Percentiles rank a stretch among this genome's conserved stretches.
Evolutionary conservation across 345 rosid genomes (phyloP).

Genomic region (Eucalyptus erythrocorys): DNA sequence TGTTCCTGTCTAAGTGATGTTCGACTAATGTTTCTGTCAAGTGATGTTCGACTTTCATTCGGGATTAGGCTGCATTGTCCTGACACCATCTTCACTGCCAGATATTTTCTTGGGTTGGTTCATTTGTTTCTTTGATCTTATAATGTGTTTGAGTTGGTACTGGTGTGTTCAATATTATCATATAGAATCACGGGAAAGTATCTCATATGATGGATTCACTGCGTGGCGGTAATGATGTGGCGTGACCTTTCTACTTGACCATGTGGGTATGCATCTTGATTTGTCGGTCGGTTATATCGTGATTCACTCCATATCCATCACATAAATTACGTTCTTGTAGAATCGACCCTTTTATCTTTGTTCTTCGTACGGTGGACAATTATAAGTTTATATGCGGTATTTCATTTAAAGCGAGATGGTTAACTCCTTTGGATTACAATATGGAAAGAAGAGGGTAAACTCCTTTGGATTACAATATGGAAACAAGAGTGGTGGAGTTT

Average conservation of each 20-base stretch:
- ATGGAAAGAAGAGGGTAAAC: neutral
- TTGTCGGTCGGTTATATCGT: neutral
- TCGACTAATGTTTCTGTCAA: neutral
- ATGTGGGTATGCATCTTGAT: neutral
- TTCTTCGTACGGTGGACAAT: neutral
- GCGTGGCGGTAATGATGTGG: neutral
- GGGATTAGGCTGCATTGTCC: neutral
- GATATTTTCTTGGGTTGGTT: neutral
- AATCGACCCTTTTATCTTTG: neutral
- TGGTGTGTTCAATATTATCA: neutral
- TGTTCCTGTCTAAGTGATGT: neutral
- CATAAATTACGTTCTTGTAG: neutral
- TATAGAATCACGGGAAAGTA: neutral
- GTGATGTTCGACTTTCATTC: neutral
- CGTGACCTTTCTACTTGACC: neutral
- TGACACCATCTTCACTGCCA: neutral
- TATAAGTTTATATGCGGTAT: neutral
- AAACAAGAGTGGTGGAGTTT: neutral
- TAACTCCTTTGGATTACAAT: neutral
- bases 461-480: neutral
- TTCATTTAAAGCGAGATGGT: neutral
- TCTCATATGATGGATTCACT: neutral
- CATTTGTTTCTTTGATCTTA: neutral
- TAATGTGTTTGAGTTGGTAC: neutral
- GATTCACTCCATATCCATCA: neutral